These are phyloP conservation scores for Erysimum pusillum DNA, from an alignment of 441 rosid species.

Conservation along the genomic window DNA sequence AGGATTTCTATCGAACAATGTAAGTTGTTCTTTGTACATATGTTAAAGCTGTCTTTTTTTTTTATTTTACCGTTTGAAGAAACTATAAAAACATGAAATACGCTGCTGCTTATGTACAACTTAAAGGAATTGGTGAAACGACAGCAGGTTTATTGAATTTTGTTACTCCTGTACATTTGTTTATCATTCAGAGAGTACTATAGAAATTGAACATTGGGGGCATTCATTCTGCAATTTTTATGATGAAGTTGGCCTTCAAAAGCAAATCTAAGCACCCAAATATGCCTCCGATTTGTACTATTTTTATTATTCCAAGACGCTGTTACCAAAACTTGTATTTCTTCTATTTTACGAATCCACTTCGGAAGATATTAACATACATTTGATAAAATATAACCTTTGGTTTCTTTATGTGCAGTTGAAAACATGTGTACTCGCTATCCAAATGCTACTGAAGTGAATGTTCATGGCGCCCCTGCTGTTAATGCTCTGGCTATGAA, in stretches of 20 bases:
- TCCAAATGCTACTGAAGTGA: slow-evolving; percentile 94
- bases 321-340: slow-evolving; percentile 19
- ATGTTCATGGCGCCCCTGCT: slow-evolving; percentile 68
- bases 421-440: slow-evolving; percentile 91
- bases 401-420: slow-evolving; percentile 57
- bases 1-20: slow-evolving; percentile 87
- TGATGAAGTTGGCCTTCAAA: slow-evolving; percentile 10
- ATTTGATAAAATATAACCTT: neutral
- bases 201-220: neutral
- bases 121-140: neutral
- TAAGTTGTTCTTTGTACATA: slow-evolving; percentile 54
- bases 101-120: slow-evolving; percentile 4
- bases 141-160: neutral
- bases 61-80: neutral
- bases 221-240: slow-evolving; percentile 6
- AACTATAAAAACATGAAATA: neutral
- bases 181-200: neutral
- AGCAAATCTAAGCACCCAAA: slow-evolving; percentile 4
- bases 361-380: neutral
- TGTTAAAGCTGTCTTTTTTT: slow-evolving; percentile 9
- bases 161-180: slow-evolving; percentile 6
- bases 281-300: neutral
- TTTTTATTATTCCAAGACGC: neutral
- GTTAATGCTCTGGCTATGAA: slow-evolving; percentile 74
- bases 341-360: neutral